Conservation (phyloP, 257 asterid species). For the Jasminum sambac region DNA sequence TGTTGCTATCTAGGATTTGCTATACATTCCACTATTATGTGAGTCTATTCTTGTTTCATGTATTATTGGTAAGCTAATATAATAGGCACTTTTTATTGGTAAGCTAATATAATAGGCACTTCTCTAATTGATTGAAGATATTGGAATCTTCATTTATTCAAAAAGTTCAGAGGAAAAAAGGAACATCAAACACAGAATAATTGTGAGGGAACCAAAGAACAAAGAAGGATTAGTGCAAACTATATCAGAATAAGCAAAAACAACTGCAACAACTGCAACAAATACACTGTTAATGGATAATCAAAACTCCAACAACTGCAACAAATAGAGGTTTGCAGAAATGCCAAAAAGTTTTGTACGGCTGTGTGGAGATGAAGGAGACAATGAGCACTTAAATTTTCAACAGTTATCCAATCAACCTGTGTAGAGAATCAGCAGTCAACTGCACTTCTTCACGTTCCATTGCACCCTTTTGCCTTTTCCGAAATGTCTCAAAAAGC, state of each 20-base stretch:
- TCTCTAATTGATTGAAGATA: background rate
- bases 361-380: background rate
- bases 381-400: background rate
- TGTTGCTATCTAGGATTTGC: background rate
- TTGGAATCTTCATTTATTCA: background rate
- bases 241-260: background rate
- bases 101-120: background rate
- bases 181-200: background rate
- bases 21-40: background rate
- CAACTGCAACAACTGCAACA: background rate
- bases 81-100: too few relatives aligned
- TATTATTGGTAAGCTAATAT: background rate
- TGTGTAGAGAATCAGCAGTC: slow-evolving; percentile 89
- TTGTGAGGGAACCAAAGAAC: background rate
- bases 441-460: slow-evolving; percentile 90
- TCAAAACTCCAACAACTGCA: background rate
- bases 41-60: background rate
- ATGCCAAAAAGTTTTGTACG: background rate
- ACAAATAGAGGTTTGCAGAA: background rate
- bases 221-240: background rate
- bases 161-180: background rate
- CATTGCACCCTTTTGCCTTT: slow-evolving; percentile 93
- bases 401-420: slow-evolving; percentile 49
- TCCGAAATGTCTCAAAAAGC: slow-evolving; percentile 94
- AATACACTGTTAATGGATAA: background rate